These are phyloP conservation scores for Pichiaceae sp. DNA, from an alignment of 1,139 yeast genomes.

Conservation along the genomic window DNA sequence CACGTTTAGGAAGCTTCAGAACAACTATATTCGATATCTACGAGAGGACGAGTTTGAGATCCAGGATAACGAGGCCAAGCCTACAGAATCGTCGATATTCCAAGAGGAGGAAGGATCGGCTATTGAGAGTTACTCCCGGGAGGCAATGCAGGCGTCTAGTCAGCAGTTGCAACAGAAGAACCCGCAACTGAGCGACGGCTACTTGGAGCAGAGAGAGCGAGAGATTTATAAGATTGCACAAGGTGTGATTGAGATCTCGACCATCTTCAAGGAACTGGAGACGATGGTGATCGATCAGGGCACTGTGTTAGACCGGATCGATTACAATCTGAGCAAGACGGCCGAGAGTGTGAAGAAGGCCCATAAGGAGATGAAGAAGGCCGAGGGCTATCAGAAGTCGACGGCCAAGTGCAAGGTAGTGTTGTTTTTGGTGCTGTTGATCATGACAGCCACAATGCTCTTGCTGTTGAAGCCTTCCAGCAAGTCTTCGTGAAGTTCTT, in stretches of 20 bases:
- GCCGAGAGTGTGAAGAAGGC: constrained; percentile 70
- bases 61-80: constrained; percentile 11
- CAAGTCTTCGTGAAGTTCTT: not conserved
- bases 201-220: constrained; percentile 67
- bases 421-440: constrained; percentile 59
- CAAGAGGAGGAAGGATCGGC: constrained; percentile 19
- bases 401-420: constrained; percentile 90
- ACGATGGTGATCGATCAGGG: constrained; percentile 92
- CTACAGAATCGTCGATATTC: constrained; percentile 9
- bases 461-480: not conserved
- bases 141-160: constrained; percentile 34
- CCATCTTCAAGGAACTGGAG: constrained; percentile 90
- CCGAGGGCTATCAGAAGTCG: constrained; percentile 74
- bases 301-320: constrained; percentile 84
- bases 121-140: constrained; percentile 15
- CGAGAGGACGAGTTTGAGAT: constrained; percentile 51
- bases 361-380: constrained; percentile 66
- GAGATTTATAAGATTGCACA: constrained; percentile 88
- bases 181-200: constrained; percentile 27
- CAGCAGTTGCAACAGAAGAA: constrained; percentile 36
- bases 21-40: constrained; percentile 72
- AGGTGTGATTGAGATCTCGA: constrained; percentile 88
- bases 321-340: constrained; percentile 78
- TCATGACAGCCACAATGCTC: constrained; percentile 15
- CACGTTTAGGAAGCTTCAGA: constrained; percentile 77